Percentiles rank a stretch among this genome's conserved stretches.
Evolutionary conservation across 306 rosid species (phyloP).

Genomic region (Mimosa pudica): DNA sequence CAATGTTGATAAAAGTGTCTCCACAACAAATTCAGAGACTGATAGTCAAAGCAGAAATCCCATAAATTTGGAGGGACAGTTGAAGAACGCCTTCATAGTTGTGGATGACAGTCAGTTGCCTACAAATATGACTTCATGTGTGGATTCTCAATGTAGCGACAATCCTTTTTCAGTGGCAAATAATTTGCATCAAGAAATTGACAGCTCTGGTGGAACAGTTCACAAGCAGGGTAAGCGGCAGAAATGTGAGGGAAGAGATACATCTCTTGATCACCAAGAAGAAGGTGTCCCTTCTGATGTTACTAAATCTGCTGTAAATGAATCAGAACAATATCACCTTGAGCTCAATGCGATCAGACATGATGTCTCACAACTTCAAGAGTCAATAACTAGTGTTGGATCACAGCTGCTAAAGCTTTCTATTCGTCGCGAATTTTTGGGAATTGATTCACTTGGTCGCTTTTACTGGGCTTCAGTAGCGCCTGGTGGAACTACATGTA

Average conservation of each 20-base stretch:
- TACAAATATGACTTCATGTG: neutral
- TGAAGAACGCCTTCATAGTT: conserved; percentile 41
- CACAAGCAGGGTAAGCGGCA: conserved; percentile 46
- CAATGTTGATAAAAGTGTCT: conserved; percentile 53
- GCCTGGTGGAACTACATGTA: conserved; percentile 51
- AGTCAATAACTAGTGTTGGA: conserved; percentile 59
- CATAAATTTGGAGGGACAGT: conserved; percentile 44
- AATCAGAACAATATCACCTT: conserved; percentile 54
- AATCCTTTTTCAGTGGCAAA: conserved; percentile 46
- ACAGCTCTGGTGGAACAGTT: conserved; percentile 49
- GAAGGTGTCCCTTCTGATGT: conserved; percentile 42
- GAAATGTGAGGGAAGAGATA: conserved; percentile 50
- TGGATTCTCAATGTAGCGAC: conserved; percentile 51
- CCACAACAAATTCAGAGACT: conserved; percentile 57
- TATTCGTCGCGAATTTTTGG: conserved; percentile 82
- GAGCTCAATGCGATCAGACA: conserved; percentile 75
- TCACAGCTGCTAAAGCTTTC: conserved; percentile 70
- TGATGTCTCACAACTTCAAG: conserved; percentile 61
- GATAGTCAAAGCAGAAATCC: conserved; percentile 56
- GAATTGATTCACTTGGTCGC: conserved; percentile 74
- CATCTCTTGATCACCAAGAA: conserved; percentile 54
- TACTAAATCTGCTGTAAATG: conserved; percentile 48
- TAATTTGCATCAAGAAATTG: conserved; percentile 56
- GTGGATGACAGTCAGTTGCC: conserved; percentile 18
- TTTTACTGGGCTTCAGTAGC: conserved; percentile 76